Conservation (phyloP, 1,139 yeast genomes). For the Scheffersomyces insectosa region DNA sequence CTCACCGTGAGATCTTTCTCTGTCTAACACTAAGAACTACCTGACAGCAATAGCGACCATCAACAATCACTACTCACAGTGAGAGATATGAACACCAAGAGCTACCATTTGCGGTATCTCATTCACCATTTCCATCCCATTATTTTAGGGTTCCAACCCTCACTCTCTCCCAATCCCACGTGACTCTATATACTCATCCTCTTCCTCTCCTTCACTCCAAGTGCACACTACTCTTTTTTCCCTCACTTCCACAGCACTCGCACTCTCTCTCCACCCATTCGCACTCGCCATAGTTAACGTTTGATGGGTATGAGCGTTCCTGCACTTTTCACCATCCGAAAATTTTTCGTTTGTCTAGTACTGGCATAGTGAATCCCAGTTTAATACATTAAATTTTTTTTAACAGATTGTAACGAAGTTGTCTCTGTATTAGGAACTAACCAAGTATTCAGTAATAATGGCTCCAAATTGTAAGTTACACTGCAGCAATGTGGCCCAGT, state of each 20-base stretch:
- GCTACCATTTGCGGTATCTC: too few species aligned
- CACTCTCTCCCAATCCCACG: constrained; percentile 4
- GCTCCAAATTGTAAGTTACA: constrained; percentile 28
- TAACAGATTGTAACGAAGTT: constrained; percentile 3
- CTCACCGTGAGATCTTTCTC: too few species aligned
- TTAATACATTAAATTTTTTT: neutral
- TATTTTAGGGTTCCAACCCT: neutral
- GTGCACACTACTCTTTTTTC: too few species aligned
- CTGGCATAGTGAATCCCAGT: neutral
- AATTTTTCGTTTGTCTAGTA: constrained; percentile 11
- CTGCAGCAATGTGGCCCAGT: too few species aligned
- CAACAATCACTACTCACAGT: too few species aligned
- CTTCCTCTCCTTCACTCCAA: too few species aligned
- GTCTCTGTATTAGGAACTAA: constrained; percentile 7
- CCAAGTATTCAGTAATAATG: constrained; percentile 22
- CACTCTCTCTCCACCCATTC: too few species aligned
- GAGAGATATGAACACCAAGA: too few species aligned
- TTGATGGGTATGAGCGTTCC: neutral
- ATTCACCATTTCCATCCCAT: too few species aligned
- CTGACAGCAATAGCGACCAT: too few species aligned
- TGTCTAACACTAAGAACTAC: too few species aligned
- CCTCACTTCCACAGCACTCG: too few species aligned
- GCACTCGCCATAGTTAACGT: constrained; percentile 1
- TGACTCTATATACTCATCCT: neutral
- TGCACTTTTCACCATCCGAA: constrained; percentile 5